phyloP scores from a whole-genome alignment of 2,329 filamentous ascomycete genomes.

The Fusarium secorum region DNA sequence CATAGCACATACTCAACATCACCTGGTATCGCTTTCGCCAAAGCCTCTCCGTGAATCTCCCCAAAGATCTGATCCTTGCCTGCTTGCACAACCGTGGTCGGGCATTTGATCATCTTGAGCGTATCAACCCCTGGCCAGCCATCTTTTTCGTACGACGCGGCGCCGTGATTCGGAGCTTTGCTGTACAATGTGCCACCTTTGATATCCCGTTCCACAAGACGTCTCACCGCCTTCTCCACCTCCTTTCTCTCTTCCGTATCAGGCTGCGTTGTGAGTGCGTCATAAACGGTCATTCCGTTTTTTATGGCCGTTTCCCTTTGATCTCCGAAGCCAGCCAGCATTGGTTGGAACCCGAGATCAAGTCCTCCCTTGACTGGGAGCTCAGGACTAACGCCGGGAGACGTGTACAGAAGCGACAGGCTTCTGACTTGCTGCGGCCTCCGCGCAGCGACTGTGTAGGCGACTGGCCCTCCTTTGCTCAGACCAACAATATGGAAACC shows the following conservation, averaged over 20 bases:
- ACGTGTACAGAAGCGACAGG: conserved; percentile 37
- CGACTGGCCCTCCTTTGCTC: conserved; percentile 41
- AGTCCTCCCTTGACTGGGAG: conserved; percentile 3
- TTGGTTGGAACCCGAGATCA: background rate
- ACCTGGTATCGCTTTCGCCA: conserved; percentile 35
- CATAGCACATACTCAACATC: conserved; percentile 34
- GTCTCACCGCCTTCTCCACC: background rate
- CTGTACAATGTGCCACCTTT: conserved; percentile 39
- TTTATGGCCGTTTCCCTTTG: background rate
- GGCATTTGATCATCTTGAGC: conserved; percentile 37
- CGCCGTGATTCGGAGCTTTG: conserved; percentile 41
- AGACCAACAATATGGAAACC: conserved; percentile 39
- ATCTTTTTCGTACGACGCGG: conserved; percentile 28
- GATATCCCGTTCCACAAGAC: conserved; percentile 16
- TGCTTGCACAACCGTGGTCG: conserved; percentile 42
- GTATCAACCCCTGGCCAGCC: conserved; percentile 37
- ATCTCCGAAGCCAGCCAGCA: background rate
- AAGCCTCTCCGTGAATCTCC: conserved; percentile 36
- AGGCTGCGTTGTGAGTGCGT: conserved; percentile 19
- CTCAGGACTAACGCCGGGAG: conserved; percentile 29
- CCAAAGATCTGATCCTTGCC: conserved; percentile 44
- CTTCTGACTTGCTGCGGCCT: conserved; percentile 30
- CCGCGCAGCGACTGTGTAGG: conserved; percentile 33
- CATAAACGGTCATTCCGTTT: background rate
- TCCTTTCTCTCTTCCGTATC: conserved; percentile 6